Conservation (phyloP, 2,329 filamentous ascomycete genomes). For the Tolypocladium cylindrosporum region DNA sequence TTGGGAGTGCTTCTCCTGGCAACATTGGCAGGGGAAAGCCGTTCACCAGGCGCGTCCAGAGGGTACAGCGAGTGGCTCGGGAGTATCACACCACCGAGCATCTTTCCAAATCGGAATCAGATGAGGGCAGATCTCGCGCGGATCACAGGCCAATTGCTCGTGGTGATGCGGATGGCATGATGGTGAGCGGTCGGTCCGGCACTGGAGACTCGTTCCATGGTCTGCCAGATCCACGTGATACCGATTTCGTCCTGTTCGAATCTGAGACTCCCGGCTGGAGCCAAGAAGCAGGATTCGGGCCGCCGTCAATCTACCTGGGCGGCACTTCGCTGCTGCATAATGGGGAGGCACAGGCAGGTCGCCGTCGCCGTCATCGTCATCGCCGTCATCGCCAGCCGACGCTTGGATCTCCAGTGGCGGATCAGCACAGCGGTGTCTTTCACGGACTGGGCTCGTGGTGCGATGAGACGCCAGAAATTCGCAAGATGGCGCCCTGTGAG, state of each 20-base stretch:
- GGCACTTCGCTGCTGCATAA: neutral
- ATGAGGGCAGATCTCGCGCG: neutral
- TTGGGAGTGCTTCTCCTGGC: too few relatives aligned
- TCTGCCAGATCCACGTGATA: neutral
- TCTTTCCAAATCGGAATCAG: neutral
- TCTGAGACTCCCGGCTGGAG: neutral
- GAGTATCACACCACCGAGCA: neutral
- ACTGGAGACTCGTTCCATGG: neutral
- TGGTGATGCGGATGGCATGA: neutral
- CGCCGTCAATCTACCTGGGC: neutral
- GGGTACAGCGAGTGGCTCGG: neutral
- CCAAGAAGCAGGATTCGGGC: neutral
- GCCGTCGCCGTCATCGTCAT: neutral
- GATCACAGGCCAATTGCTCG: neutral
- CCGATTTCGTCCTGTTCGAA: neutral
- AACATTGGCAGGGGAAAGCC: neutral
- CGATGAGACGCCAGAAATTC: neutral
- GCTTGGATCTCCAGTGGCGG: neutral
- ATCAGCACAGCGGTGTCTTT: neutral
- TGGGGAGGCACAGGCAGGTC: neutral
- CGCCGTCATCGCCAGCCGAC: neutral
- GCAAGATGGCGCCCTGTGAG: neutral
- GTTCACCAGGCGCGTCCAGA: too few relatives aligned
- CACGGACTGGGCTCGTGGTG: neutral
- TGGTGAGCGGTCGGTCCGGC: neutral